A percentile compares a stretch with the other conserved stretches of the same genome.
phyloP scores from a whole-genome alignment of 306 rosid genomes.

The Luffa acutangula region DNA sequence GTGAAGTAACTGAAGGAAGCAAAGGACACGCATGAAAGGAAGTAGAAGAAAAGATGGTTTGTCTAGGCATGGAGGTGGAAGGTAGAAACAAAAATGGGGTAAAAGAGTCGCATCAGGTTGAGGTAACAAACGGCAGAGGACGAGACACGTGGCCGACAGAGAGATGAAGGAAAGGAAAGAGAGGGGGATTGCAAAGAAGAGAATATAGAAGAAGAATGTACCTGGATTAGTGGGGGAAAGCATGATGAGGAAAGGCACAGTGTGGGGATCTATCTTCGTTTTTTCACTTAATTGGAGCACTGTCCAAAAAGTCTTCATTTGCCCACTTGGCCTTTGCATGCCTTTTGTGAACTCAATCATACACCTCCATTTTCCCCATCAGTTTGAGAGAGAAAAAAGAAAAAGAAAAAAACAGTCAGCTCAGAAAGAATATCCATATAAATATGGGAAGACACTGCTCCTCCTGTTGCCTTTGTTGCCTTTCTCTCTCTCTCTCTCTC shows the following conservation, averaged over 20 bases:
- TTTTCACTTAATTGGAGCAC: conserved; percentile 9
- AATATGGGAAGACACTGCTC: not conserved
- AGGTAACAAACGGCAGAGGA: conserved; percentile 34
- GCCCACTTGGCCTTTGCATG: conserved; percentile 20
- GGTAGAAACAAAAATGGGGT: conserved; percentile 32
- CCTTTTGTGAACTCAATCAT: conserved; percentile 17
- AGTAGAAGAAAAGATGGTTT: conserved; percentile 4
- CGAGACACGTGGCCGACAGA: conserved; percentile 69
- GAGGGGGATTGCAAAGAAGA: not conserved
- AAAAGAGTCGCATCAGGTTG: conserved; percentile 30
- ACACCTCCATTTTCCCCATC: conserved; percentile 3
- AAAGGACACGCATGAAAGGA: not conserved
- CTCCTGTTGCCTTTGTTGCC: not conserved
- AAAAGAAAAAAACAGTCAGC: not conserved
- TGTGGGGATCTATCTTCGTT: conserved; percentile 31
- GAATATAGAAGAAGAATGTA: not conserved
- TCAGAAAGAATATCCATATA: not conserved
- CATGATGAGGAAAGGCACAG: conserved; percentile 31
- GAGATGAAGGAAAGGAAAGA: conserved; percentile 8
- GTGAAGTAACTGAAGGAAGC: not conserved
- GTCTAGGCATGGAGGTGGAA: conserved; percentile 39
- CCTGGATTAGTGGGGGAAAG: conserved; percentile 27
- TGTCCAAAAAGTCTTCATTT: conserved; percentile 1
- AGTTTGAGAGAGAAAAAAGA: not conserved
- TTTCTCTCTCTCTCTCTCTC: not conserved